Percentiles rank a stretch among this genome's conserved stretches.
Conservation (phyloP, 2,329 filamentous ascomycete species). For the Xylaria sp. region DNA sequence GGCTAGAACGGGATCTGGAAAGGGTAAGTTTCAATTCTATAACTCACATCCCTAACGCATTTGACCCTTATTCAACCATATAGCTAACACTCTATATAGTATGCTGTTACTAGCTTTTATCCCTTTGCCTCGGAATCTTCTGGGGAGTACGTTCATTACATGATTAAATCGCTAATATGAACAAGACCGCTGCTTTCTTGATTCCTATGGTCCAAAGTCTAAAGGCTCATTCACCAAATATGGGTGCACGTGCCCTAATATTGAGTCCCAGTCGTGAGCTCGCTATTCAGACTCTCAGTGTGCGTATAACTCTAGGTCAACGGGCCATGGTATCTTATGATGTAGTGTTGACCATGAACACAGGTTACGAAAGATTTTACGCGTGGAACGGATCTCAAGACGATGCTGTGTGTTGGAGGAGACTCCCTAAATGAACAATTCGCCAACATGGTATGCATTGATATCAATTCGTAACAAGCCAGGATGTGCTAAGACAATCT, state of each 20-base stretch:
- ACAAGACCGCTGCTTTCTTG: conserved; percentile 87
- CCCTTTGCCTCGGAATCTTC: background rate
- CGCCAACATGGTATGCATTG: conserved; percentile 31
- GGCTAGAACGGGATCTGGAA: conserved; percentile 98
- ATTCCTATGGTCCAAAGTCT: conserved; percentile 98
- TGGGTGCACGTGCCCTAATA: conserved; percentile 87
- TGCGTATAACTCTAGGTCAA: conserved; percentile 7
- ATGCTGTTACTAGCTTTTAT: conserved; percentile 3
- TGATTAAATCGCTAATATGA: conserved; percentile 7
- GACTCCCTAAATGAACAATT: conserved; percentile 59
- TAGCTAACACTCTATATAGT: conserved; percentile 20
- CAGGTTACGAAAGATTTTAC: conserved; percentile 97
- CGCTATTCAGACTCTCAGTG: conserved; percentile 72
- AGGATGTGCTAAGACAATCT: conserved; percentile 68
- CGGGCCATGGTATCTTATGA: background rate
- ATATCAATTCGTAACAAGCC: background rate
- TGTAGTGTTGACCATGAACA: conserved; percentile 64
- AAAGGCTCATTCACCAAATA: conserved; percentile 84
- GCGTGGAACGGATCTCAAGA: conserved; percentile 88
- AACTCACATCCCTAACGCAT: background rate
- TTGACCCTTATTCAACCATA: background rate
- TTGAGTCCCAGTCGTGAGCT: conserved; percentile 93
- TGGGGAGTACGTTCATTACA: background rate
- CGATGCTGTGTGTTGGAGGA: conserved; percentile 88
- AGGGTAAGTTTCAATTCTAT: conserved; percentile 51